Base-by-base conservation (phyloP, 768 basidiomycete genomes). In the Auriscalpium microsporum region DNA sequence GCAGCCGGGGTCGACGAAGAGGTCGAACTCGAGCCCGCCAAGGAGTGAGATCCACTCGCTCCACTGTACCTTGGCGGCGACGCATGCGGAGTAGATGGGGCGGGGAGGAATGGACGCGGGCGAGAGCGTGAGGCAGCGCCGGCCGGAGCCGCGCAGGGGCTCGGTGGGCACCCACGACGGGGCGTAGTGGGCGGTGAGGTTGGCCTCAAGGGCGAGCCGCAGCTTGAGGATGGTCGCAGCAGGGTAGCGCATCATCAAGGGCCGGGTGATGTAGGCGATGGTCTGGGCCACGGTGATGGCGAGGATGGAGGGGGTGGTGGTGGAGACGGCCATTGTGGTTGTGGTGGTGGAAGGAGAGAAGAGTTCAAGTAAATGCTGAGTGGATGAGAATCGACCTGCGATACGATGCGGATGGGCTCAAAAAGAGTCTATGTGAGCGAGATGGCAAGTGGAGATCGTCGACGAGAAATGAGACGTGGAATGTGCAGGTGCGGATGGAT, bases 1-100 rank as follows among this genome's bases (percentile, higher is more conserved):
- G 66, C 80, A 83, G 58, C 87, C 88, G 59, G 89, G 89, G 67
- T 90, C 86, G 62, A 89, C 78, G 69, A 87, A 85, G 57, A 91
- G 78, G 68, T 90, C 88, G 65, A 90, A 83, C 70, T 86, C 84
- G 55, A 73, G 70, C 60, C 79, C 77, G 10, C 88, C 87, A 47
- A 90, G 79, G 56, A 78, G 73, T 47, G 75, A 62, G 53, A 89
- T 86, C 89, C 89, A 91, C 66, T 87, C 81, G 56, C 83, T 82
- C 89, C 89, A 91, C 63, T 87, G 84, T 35, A 90, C 76, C 56
- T 80, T 80, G 40, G 84, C 74, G 21, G 81, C 74, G 53, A 83
- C 72, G 69, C 88, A 90, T 13, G 87, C 84, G 53, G 80, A 71
- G 71, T 88, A 82, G 63, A 90, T 74, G 62, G 81, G 73, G 42